Percentiles rank a stretch among this genome's conserved stretches.
These are phyloP conservation scores for Metschnikowia sp. DNA, from an alignment of 805 yeast species.

Conservation along the genomic window DNA sequence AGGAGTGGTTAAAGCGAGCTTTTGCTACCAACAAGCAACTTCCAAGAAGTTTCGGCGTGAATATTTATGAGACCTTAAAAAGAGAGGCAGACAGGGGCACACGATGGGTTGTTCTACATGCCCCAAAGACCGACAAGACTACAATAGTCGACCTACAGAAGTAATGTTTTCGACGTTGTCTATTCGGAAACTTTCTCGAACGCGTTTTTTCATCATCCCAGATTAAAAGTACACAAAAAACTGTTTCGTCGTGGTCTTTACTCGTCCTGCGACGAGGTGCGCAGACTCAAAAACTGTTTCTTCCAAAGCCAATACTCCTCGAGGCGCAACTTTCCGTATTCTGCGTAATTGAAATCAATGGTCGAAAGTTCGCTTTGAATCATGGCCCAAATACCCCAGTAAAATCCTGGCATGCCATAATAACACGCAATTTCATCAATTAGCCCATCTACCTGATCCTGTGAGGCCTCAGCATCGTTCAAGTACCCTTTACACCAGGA, in stretches of 20 bases:
- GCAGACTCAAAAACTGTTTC: constrained; percentile 13
- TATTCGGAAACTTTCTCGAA: too few species aligned
- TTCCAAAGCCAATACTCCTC: constrained; percentile 75
- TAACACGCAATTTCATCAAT: constrained; percentile 55
- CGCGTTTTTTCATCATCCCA: too few species aligned
- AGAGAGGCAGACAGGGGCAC: constrained; percentile 73
- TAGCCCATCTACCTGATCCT: constrained; percentile 38
- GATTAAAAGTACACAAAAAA: background rate
- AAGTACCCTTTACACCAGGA: constrained; percentile 62
- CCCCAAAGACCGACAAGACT: constrained; percentile 74
- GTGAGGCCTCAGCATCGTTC: constrained; percentile 25
- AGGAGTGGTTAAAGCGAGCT: constrained; percentile 81
- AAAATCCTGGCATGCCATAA: constrained; percentile 80
- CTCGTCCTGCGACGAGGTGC: background rate
- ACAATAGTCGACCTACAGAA: constrained; percentile 28
- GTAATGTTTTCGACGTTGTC: constrained; percentile 1
- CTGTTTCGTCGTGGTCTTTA: too few species aligned
- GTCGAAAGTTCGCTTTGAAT: constrained; percentile 67
- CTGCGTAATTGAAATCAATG: constrained; percentile 68
- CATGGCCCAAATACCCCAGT: constrained; percentile 84
- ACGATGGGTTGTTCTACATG: constrained; percentile 71
- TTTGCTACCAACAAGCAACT: constrained; percentile 73
- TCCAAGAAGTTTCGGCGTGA: constrained; percentile 76
- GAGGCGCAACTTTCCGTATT: constrained; percentile 56
- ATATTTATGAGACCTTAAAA: constrained; percentile 65